Base-by-base conservation (phyloP, 257 asterid species). In the Rubia yunnanensis region DNA sequence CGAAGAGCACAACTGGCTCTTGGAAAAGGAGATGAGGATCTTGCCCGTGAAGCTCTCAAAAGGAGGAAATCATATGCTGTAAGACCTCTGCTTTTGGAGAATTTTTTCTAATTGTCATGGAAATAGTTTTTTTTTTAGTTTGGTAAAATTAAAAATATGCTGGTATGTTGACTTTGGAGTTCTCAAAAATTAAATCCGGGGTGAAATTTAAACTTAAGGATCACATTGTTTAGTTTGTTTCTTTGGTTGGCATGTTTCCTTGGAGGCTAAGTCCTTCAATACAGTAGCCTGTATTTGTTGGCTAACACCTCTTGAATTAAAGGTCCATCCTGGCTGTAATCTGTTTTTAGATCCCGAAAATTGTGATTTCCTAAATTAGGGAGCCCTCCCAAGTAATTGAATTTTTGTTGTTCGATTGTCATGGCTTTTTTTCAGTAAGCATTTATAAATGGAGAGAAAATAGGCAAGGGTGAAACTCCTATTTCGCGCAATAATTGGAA, bases 41-140 rank as follows among this genome's bases (percentile, higher is more conserved):
- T 94, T 83, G 97, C 99, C 69, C 97, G 97, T 83, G 97, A 94
- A 79, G 99, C 99, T 65, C 95, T 94, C 26, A 87, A 89, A 77
- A 89, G 99, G 73, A 82, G 95, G 73, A 94, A 94, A 81, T 74
- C 95, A 71, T 94, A 84, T 77, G 87, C 92, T 69, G 99, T 94
- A 84, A 82, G 85, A 39, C 68, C 64, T 39, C 67, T 55, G 31
- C 59, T 17, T 39, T 52, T 68, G 55, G 18, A 66, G 63, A 34
- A 38, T 65, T 41, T 11, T 0, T 34, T 44, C 35, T 31, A 32
- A 22, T n/a, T 39, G 31, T 6, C 23, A 49, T 2, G 8, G 24
- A 23, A 32, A 26, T 11, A 4, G 20, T 2, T 8, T 26, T 27
- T 1, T 13, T 0, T 34, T 30, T 17, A 20, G 28, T n/a, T 59